phyloP scores from a whole-genome alignment of 176 grass and related monocot species.

The Poa annua region DNA sequence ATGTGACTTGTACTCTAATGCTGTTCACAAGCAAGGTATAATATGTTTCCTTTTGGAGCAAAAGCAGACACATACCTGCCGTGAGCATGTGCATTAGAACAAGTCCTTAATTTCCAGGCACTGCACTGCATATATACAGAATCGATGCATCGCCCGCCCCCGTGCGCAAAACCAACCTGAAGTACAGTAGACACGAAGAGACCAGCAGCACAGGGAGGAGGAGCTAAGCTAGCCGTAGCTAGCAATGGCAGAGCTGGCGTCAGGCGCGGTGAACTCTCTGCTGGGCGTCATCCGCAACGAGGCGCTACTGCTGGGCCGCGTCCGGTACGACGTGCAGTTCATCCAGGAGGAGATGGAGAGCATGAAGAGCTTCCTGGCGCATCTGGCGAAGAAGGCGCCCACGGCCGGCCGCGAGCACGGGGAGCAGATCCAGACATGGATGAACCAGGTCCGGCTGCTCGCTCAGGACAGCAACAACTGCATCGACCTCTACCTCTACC shows the following conservation, averaged over 20 bases:
- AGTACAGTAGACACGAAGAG: too few species aligned
- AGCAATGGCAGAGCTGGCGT: not conserved
- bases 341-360: slow-evolving; percentile 11
- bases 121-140: too few species aligned
- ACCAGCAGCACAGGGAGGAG: too few species aligned
- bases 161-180: too few species aligned
- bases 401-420: not conserved
- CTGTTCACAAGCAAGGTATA: too few species aligned
- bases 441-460: slow-evolving; percentile 20
- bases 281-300: not conserved
- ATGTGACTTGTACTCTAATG: too few species aligned
- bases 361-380: slow-evolving; percentile 20
- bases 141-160: too few species aligned
- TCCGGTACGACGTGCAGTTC: not conserved
- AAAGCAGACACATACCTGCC: too few species aligned
- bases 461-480: slow-evolving; percentile 20
- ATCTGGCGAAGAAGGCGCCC: slow-evolving; percentile 2
- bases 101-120: too few species aligned
- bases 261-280: not conserved
- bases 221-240: too few species aligned
- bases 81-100: too few species aligned
- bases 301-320: not conserved
- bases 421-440: slow-evolving; percentile 12
- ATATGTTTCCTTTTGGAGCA: too few species aligned
- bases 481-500: not conserved